phyloP scores from a whole-genome alignment of 2,329 filamentous ascomycete species.

The Ophiostoma sp. region DNA sequence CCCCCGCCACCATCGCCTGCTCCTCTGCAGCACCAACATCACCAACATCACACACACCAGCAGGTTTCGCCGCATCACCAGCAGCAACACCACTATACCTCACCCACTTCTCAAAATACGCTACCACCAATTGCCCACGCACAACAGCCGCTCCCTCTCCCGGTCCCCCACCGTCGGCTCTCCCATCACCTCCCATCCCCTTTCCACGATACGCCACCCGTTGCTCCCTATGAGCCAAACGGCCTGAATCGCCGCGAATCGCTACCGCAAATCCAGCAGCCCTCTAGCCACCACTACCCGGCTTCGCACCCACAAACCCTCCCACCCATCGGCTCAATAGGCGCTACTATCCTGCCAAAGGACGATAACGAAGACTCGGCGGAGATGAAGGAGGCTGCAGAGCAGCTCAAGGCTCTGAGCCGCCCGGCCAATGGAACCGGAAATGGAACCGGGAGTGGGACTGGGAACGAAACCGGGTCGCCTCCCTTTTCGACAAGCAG shows the following conservation, averaged over 20 bases:
- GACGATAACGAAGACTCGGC: conserved; percentile 57
- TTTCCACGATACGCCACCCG: conserved; percentile 11
- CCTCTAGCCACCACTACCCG: not conserved
- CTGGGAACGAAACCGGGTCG: conserved; percentile 2
- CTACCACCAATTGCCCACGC: conserved; percentile 19
- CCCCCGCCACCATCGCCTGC: not conserved
- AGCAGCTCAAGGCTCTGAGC: conserved; percentile 60
- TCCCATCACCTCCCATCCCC: conserved; percentile 15
- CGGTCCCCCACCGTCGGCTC: conserved; percentile 9
- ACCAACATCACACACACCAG: conserved; percentile 13
- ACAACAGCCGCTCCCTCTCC: conserved; percentile 13
- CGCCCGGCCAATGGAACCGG: conserved; percentile 43
- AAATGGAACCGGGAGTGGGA: not conserved
- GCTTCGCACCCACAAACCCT: not conserved
- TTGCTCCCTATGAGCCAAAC: conserved; percentile 18
- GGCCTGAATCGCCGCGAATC: conserved; percentile 17
- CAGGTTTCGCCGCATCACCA: conserved; percentile 11
- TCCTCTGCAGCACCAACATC: conserved; percentile 11
- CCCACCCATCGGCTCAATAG: conserved; percentile 6
- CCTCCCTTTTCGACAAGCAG: conserved; percentile 31
- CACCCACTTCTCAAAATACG: conserved; percentile 21
- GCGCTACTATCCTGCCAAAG: conserved; percentile 31
- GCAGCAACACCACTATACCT: conserved; percentile 11
- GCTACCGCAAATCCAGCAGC: conserved; percentile 20
- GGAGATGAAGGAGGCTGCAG: conserved; percentile 63